These are phyloP conservation scores for Apiotrichum veenhuisii DNA, from an alignment of 1,284 basidiomycete genomes.

Conservation along the genomic window DNA sequence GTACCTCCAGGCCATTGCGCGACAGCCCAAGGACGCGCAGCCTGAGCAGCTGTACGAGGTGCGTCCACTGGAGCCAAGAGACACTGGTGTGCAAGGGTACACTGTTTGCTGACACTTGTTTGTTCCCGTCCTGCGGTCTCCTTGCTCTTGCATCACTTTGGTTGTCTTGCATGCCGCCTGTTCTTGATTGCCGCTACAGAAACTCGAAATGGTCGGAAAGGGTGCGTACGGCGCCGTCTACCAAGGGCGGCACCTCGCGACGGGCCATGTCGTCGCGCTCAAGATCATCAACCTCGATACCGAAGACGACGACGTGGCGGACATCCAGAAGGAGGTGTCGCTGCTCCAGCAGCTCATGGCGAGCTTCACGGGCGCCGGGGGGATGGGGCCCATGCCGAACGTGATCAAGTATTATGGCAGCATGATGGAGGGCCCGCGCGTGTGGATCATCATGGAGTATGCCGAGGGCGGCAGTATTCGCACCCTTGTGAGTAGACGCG, in stretches of 20 bases:
- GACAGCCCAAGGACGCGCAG: slow-evolving; percentile 42
- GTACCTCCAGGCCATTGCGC: slow-evolving; percentile 35
- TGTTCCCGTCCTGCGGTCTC: too few relatives aligned
- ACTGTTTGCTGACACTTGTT: too few relatives aligned
- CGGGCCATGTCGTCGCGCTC: slow-evolving; percentile 83
- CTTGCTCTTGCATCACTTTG: too few relatives aligned
- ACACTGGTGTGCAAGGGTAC: too few relatives aligned
- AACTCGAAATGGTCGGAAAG: slow-evolving; percentile 79
- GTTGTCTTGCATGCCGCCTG: neutral
- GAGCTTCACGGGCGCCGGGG: slow-evolving; percentile 47
- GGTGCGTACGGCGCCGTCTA: slow-evolving; percentile 96
- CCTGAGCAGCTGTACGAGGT: slow-evolving; percentile 45
- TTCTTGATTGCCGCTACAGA: slow-evolving; percentile 34
- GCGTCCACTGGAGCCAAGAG: neutral
- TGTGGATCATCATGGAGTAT: slow-evolving; percentile 99
- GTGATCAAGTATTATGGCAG: slow-evolving; percentile 96
- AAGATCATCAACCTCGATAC: slow-evolving; percentile 99
- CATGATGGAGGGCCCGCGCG: slow-evolving; percentile 85
- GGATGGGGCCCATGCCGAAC: slow-evolving; percentile 55
- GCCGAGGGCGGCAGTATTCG: slow-evolving; percentile 93
- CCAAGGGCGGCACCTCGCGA: slow-evolving; percentile 78
- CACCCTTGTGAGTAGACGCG: slow-evolving; percentile 59
- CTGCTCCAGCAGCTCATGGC: slow-evolving; percentile 75
- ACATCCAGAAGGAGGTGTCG: slow-evolving; percentile 94
- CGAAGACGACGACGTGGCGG: slow-evolving; percentile 90